Evolutionary conservation across 2,329 filamentous ascomycete species (phyloP).

Genomic region (Phyllosticta paracitricarpa): DNA sequence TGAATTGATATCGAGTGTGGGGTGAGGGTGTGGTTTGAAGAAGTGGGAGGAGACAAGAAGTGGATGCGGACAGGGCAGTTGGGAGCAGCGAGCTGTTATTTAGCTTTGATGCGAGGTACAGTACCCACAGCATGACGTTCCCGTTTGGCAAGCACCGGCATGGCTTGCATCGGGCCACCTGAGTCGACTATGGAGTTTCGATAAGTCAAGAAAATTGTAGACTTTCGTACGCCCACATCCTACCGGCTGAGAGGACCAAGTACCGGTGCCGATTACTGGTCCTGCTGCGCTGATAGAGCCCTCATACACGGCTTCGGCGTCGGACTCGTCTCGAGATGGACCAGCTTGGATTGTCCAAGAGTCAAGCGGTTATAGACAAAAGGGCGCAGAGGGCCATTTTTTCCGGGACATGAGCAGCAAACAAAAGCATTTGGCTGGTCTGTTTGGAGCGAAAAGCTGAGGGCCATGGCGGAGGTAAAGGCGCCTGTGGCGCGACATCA

Average conservation of each 20-base stretch:
- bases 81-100: neutral
- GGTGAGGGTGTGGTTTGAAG: conserved; percentile 18
- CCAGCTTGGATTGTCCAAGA: neutral
- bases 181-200: neutral
- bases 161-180: neutral
- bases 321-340: neutral
- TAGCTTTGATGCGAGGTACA: neutral
- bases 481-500: neutral
- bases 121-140: neutral
- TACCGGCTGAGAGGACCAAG: neutral
- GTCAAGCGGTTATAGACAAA: neutral
- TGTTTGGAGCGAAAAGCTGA: no score
- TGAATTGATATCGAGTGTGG: conserved; percentile 17
- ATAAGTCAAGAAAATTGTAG: neutral
- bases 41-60: conserved; percentile 11
- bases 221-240: neutral
- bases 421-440: neutral
- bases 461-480: no score
- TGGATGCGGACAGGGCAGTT: neutral
- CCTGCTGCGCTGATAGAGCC: neutral
- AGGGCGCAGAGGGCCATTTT: neutral
- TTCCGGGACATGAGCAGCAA: neutral
- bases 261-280: neutral
- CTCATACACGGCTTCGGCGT: neutral
- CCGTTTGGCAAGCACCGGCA: neutral